Base-by-base conservation (phyloP, 352 stramenopile genomes). In the Elongisporangium anandrum region DNA sequence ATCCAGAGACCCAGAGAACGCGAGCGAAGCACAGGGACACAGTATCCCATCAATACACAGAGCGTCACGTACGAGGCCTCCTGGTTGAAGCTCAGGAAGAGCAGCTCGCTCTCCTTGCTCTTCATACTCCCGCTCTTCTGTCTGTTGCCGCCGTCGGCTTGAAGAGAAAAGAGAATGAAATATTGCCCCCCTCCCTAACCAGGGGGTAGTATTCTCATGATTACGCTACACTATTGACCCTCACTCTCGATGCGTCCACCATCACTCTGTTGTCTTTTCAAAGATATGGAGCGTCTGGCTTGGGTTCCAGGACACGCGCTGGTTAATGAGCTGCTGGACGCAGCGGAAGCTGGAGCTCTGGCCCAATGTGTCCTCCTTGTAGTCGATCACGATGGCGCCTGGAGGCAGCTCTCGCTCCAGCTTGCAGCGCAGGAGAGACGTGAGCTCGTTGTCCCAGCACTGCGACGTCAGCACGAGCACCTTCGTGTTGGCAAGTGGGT, bases 81-180 rank as follows among this genome's bases (percentile, higher is more conserved):
- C 61, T 97, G 91, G 69, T 97, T 97, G 59, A 97, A 95, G 78
- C 88, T 93, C 50, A 96, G 71, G 70, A 92, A 96, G 73, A 95
- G 87, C 64, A 94, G 65, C 53, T 93, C 80, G 55, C 73, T 66
- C 38, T 83, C 70, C 24, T 53, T 60, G 51, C 63, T 79, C 66
- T 73, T 77, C 77, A 90, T 75, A 24, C 59, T 29, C 48, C 24
- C 24, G 24, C 24, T 34, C 24, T 34, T 47, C 17, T 13, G 52
- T 60, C 50, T 60, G 1, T 39, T 39, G 29, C 29, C n/a, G n/a
- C n/a, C n/a, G n/a, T n/a, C n/a, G n/a, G 24, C 29, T 39, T 39
- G 29, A 39, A 39, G 29, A 39, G 29, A 39, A 39, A 39, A 39
- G 29, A 39, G 29, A 39, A 39, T 39, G 29, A 7, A 39, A 39